Evolutionary conservation across 2,329 filamentous ascomycete species (phyloP).

Genomic region (Arthrobotrys musiformis): DNA sequence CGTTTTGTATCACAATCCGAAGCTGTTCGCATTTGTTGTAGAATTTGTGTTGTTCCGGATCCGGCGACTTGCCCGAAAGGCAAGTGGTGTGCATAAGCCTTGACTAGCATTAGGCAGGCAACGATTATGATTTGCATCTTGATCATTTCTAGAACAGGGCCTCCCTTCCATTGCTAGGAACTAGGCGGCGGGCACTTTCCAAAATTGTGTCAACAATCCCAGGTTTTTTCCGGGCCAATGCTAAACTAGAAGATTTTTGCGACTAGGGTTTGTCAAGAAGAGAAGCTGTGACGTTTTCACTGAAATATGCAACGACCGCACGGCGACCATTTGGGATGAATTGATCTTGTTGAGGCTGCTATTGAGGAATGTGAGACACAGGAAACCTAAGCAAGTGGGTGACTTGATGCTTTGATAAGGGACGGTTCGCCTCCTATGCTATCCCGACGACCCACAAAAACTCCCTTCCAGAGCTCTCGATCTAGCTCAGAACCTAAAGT

Average conservation of each 20-base stretch:
- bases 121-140: not conserved
- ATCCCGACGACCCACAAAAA: not conserved
- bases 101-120: conserved; percentile 1
- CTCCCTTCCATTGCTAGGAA: not conserved
- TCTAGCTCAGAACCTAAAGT: not conserved
- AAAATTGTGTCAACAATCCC: not conserved
- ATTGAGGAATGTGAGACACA: not conserved
- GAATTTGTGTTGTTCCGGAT: conserved; percentile 5
- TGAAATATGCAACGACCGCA: not conserved
- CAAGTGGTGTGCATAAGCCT: not conserved
- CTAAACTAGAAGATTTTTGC: not conserved
- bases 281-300: not conserved
- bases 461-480: conserved; percentile 4
- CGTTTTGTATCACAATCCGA: not conserved
- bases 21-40: not conserved
- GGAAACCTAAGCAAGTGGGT: not conserved
- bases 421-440: conserved; percentile 6
- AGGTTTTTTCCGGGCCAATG: not conserved
- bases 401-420: conserved; percentile 7
- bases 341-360: not conserved
- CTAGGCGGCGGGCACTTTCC: conserved; percentile 12
- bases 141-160: conserved; percentile 1
- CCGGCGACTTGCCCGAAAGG: conserved; percentile 5
- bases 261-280: not conserved
- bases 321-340: not conserved